A percentile compares a stretch with the other conserved stretches of the same genome.
Evolutionary conservation across 129 eudicot genomes (phyloP).

Genomic region (Pulicaria dysenterica): DNA sequence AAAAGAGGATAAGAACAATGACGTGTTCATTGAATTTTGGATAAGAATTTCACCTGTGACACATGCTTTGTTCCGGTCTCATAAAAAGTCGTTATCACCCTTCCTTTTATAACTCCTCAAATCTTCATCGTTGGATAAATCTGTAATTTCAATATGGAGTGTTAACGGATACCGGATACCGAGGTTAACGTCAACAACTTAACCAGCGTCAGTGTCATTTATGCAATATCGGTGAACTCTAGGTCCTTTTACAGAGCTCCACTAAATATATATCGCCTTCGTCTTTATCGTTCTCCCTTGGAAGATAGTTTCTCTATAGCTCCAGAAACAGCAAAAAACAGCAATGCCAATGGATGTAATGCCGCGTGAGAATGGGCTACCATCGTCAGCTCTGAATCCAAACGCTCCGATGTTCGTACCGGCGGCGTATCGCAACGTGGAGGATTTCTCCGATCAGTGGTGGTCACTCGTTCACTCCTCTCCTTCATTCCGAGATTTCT

Average conservation of each 20-base stretch:
- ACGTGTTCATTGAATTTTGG: constrained; percentile 32
- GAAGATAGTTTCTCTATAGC: constrained; percentile 25
- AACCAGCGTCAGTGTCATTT: constrained; percentile 15
- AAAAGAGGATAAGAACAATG: constrained; percentile 42
- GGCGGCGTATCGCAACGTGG: constrained; percentile 68
- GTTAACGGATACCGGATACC: background rate
- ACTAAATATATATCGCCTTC: constrained; percentile 2
- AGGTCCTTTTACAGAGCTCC: constrained; percentile 8
- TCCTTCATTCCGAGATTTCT: constrained; percentile 91
- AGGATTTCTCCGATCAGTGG: constrained; percentile 94
- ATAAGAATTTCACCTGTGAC: constrained; percentile 23
- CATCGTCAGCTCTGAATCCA: constrained; percentile 71
- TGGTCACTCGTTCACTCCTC: constrained; percentile 84
- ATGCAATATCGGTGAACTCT: background rate
- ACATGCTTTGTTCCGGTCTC: background rate
- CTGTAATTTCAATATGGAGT: background rate
- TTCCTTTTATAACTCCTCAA: background rate
- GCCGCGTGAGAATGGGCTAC: constrained; percentile 21
- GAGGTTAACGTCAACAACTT: constrained; percentile 9
- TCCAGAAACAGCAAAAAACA: background rate
- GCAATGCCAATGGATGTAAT: constrained; percentile 50
- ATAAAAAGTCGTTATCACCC: constrained; percentile 21
- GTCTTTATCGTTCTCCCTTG: background rate
- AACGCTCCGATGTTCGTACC: constrained; percentile 92
- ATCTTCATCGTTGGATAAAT: background rate